Evolutionary conservation across 331 rosid species (phyloP).

Genomic region (Malus hybrid): DNA sequence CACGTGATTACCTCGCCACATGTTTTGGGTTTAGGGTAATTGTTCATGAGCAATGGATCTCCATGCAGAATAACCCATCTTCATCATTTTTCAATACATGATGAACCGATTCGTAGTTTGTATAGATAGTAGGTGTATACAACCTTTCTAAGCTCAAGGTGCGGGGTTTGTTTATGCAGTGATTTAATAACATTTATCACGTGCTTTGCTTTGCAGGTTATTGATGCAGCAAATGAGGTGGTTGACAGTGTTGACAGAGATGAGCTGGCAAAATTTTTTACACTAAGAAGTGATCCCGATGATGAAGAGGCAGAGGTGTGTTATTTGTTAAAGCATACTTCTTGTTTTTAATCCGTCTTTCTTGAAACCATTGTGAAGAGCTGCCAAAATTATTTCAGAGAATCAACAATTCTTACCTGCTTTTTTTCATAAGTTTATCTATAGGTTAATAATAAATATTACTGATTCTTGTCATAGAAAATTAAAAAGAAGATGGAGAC

Average conservation of each 20-base stretch:
- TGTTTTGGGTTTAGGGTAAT: not conserved
- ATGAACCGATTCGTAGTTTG: not conserved
- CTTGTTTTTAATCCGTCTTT: not conserved
- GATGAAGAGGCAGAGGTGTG: slow-evolving; percentile 83
- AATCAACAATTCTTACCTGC: not conserved
- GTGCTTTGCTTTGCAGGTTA: slow-evolving; percentile 40
- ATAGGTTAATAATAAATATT: slow-evolving; percentile 5
- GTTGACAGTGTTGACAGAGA: slow-evolving; percentile 62
- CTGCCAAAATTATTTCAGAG: not conserved
- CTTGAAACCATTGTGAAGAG: not conserved
- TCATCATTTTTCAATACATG: not conserved
- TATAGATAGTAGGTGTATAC: not conserved
- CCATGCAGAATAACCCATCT: not conserved
- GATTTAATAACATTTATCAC: not conserved
- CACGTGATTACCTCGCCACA: not conserved
- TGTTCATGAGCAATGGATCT: not conserved
- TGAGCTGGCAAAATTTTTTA: slow-evolving; percentile 51
- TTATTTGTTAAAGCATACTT: not conserved
- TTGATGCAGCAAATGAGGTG: slow-evolving; percentile 69
- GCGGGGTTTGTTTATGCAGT: not conserved
- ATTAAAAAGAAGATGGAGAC: slow-evolving; percentile 73
- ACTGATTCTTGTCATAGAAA: slow-evolving; percentile 27
- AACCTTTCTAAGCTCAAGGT: not conserved
- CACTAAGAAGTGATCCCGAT: slow-evolving; percentile 63
- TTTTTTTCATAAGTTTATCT: not conserved